These are phyloP conservation scores for Epichloe festucae DNA, from an alignment of 2,329 filamentous ascomycete species.

Conservation along the genomic window DNA sequence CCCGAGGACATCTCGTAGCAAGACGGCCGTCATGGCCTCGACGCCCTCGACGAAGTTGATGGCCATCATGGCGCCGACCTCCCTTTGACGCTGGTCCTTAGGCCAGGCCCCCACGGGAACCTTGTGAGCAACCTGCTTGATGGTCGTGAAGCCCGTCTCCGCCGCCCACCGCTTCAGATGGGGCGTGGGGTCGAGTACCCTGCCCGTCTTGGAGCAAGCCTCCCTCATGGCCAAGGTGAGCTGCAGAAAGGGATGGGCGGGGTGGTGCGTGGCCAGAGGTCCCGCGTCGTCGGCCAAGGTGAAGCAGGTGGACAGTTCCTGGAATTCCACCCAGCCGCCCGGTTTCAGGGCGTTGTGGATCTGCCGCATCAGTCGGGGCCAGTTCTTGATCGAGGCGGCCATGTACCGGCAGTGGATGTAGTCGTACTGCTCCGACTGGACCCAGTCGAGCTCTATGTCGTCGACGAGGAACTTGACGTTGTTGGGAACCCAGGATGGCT, in stretches of 20 bases:
- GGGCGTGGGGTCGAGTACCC: constrained; percentile 18
- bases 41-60: constrained; percentile 24
- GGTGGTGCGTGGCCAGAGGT: constrained; percentile 14
- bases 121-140: constrained; percentile 19
- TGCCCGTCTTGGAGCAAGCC: constrained; percentile 16
- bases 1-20: constrained; percentile 25
- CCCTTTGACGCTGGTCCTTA: constrained; percentile 25
- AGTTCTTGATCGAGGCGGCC: constrained; percentile 21
- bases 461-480: constrained; percentile 48
- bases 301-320: constrained; percentile 25
- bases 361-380: constrained; percentile 14
- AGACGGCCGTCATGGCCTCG: constrained; percentile 23
- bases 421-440: constrained; percentile 14
- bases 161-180: constrained; percentile 16
- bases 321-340: constrained; percentile 34
- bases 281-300: constrained; percentile 23
- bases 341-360: constrained; percentile 26
- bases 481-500: constrained; percentile 36
- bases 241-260: constrained; percentile 21
- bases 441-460: constrained; percentile 45
- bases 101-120: constrained; percentile 27
- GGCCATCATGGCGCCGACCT: constrained; percentile 26
- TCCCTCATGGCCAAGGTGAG: constrained; percentile 13
- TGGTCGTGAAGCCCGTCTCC: constrained; percentile 23
- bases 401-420: constrained; percentile 24